A percentile compares a stretch with the other conserved stretches of the same genome.
These are phyloP conservation scores for Carex cristatella DNA, from an alignment of 176 grass and related monocot genomes.

Conservation along the genomic window DNA sequence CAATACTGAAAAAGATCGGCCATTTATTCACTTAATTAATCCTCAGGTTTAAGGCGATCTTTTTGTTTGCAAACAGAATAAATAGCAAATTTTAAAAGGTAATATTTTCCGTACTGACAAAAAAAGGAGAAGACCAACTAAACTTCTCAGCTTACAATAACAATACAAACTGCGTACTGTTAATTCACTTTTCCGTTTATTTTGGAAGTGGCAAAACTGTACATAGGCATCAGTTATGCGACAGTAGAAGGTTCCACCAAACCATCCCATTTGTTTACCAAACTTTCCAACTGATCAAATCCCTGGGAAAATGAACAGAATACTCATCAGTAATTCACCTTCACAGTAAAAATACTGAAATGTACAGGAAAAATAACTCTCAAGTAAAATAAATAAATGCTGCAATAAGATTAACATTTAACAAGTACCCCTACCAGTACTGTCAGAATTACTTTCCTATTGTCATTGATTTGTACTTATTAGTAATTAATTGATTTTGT, in stretches of 20 bases:
- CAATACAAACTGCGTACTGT: conserved; percentile 14
- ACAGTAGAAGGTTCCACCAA: conserved; percentile 24
- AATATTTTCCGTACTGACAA: not conserved
- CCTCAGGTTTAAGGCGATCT: not conserved
- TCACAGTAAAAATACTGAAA: not conserved
- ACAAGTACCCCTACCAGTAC: not conserved
- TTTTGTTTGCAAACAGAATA: not conserved
- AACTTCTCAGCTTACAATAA: not conserved
- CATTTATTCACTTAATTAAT: conserved; percentile 17
- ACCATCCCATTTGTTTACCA: conserved; percentile 54
- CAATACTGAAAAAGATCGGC: not conserved
- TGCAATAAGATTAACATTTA: not conserved
- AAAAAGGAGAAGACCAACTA: not conserved
- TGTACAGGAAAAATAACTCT: not conserved
- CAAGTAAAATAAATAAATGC: not conserved
- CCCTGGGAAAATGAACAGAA: conserved; percentile 36
- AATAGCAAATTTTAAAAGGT: not conserved
- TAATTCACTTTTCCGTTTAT: conserved; percentile 15
- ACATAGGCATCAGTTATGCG: conserved; percentile 22
- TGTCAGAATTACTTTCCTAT: not conserved
- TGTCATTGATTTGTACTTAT: not conserved
- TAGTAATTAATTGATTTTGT: not conserved
- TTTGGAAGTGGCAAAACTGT: not conserved
- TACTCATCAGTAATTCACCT: not conserved
- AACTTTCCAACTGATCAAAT: conserved; percentile 73